phyloP scores from a whole-genome alignment of 306 rosid species.

The Vigna trinervia region DNA sequence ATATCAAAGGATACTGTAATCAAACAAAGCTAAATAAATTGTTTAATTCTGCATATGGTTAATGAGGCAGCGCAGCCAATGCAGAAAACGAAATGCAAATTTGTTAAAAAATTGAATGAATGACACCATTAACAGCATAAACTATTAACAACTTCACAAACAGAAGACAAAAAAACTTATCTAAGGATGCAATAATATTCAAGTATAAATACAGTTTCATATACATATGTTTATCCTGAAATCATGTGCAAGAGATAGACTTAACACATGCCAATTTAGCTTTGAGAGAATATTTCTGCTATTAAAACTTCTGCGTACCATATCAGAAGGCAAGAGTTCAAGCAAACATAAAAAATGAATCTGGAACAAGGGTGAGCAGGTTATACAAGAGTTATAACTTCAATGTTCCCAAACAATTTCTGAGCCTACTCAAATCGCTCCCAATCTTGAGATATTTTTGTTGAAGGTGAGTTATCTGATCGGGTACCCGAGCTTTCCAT shows the following conservation, averaged over 20 bases:
- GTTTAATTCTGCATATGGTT: not conserved
- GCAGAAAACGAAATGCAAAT: not conserved
- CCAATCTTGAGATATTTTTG: constrained; percentile 66
- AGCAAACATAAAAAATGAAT: not conserved
- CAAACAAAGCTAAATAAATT: not conserved
- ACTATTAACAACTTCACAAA: not conserved
- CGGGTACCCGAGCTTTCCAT: constrained; percentile 59
- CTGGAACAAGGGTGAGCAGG: constrained; percentile 27
- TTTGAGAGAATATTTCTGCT: not conserved
- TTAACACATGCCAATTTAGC: not conserved
- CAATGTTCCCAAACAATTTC: not conserved
- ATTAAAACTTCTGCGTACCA: not conserved
- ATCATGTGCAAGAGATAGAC: not conserved
- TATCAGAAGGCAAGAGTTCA: not conserved
- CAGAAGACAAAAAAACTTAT: not conserved
- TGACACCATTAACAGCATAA: not conserved
- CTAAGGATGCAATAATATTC: not conserved
- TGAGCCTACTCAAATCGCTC: constrained; percentile 63
- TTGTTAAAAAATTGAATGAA: not conserved
- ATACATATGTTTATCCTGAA: constrained; percentile 2
- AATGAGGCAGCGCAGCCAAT: not conserved
- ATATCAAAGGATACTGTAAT: not conserved
- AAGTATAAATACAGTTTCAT: not conserved
- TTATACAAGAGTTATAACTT: constrained; percentile 35
- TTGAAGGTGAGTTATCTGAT: constrained; percentile 56